Evolutionary conservation across 768 basidiomycete species (phyloP).

Genomic region (Pisolithus orientalis): DNA sequence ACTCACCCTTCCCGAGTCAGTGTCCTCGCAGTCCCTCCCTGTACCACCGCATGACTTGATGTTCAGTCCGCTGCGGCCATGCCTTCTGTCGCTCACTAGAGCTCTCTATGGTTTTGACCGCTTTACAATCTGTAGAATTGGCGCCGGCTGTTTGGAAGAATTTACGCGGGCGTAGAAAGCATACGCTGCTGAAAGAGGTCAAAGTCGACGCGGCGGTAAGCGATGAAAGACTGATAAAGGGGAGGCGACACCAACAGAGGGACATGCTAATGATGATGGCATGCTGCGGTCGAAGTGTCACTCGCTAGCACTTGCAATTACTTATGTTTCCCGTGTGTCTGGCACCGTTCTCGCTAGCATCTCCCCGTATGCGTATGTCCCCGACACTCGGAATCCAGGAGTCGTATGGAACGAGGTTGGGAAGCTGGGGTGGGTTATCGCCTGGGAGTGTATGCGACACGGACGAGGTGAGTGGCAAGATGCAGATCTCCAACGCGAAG

Average conservation of each 20-base stretch:
- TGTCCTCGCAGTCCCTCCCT: conserved; percentile 2
- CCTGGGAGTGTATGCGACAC: too few relatives aligned
- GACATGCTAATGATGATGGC: neutral
- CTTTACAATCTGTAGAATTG: conserved; percentile 21
- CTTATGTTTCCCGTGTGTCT: too few relatives aligned
- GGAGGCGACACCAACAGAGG: neutral
- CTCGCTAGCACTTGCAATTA: conserved; percentile 35
- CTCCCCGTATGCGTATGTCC: conserved; percentile 30
- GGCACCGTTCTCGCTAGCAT: conserved; percentile 49
- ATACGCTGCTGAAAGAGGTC: too few relatives aligned
- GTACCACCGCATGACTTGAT: too few relatives aligned
- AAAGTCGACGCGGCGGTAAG: too few relatives aligned
- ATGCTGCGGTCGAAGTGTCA: neutral
- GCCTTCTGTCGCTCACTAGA: conserved; percentile 46
- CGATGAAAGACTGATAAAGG: neutral
- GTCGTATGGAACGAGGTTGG: conserved; percentile 11
- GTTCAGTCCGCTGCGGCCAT: conserved; percentile 21
- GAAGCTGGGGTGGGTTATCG: conserved; percentile 15
- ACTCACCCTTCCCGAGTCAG: conserved; percentile 13
- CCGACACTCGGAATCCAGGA: conserved; percentile 24
- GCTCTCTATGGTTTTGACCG: conserved; percentile 51
- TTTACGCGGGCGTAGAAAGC: too few relatives aligned
- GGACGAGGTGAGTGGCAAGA: too few relatives aligned
- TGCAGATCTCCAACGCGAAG: too few relatives aligned
- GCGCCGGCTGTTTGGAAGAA: too few relatives aligned